Base-by-base conservation (phyloP, 495 filamentous ascomycete species). In the Lasiosphaeriaceae sp. region DNA sequence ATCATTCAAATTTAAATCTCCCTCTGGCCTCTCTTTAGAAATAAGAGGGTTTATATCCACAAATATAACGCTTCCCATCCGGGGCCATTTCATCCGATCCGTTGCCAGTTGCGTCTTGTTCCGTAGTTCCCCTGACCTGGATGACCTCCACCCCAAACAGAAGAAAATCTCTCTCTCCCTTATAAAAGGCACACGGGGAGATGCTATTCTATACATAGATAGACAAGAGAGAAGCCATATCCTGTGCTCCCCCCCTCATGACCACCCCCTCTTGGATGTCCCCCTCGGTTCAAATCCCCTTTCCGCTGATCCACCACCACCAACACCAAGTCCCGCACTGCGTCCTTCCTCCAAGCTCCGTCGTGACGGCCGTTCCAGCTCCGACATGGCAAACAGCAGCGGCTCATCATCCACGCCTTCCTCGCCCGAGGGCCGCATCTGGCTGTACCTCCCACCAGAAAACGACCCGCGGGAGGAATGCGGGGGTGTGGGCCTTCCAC, bases 361-460 rank as follows among this genome's bases (percentile, higher is more conserved):
- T 50, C 89, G 81, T 14, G 82, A 84, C 19, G 78, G 76, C 23
- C 82, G 73, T 49, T 83, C 86, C 57, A 94, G 83, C 63, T 96
- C 90, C 55, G 88, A 92, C 88, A 96, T 92, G 41, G 88, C 87
- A 65, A 96, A 96, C 17, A 95, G 72, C 11, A 96, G 71, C 23
- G 87, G 87, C 70, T 96, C 91, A 17, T 92, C 90, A 53, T 95
- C 90, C 45, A 69, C 62, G 2, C 79, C 80, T 11, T 75, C 75
- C 47, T 78, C 73, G 39, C 39, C 39, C 5, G 39, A 43, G 8
- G 39, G 1, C 39, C 39, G 26, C 26, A 31, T 31, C 26, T 31
- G 39, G 14, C 39, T 43, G n/a, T 43, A 43, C 16, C 39, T 14
- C 39, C 81, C 29, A 77, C 56, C 48, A 11, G 66, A 63, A 23